Evolutionary conservation across 768 basidiomycete species (phyloP), one percentile per base, ranked within the genome.

Genomic region (Pluteus cervinus): DNA sequence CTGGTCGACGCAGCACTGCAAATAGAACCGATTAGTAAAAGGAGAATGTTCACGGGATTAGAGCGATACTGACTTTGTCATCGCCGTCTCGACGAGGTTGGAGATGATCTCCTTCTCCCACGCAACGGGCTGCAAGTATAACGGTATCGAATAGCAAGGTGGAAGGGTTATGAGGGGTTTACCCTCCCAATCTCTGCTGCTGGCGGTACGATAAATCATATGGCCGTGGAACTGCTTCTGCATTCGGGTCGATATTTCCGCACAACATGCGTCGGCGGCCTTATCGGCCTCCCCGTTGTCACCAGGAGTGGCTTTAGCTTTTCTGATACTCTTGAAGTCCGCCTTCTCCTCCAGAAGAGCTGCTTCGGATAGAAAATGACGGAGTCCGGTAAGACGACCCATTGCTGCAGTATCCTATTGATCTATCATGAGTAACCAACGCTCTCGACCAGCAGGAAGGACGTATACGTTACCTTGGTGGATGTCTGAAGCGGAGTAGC

Each of bases 401-500:
- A n/a, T n/a, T n/a, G n/a, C n/a, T n/a, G n/a, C n/a, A n/a, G n/a
- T n/a, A n/a, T n/a, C n/a, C n/a, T n/a, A n/a, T n/a, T n/a, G n/a
- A n/a, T n/a, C n/a, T n/a, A n/a, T n/a, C n/a, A n/a, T n/a, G n/a
- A n/a, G n/a, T n/a, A n/a, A n/a, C n/a, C n/a, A n/a, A n/a, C n/a
- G n/a, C n/a, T n/a, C n/a, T n/a, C n/a, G n/a, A n/a, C n/a, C n/a
- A n/a, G n/a, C n/a, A n/a, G n/a, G n/a, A n/a, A n/a, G n/a, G n/a
- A n/a, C n/a, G n/a, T 35, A 24, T 16, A 14, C 29, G 43, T 25
- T 25, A 56, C 57, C 43, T 49, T 57, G 0, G 48, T 44, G 2
- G 47, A 40, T 3, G 53, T 57, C 5, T 51, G 42, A 11, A 59
- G 41, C 1, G 56, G 54, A 0, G 57, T 59, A 0, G 50, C 56